Conservation (phyloP, 2,329 filamentous ascomycete genomes). For the Penicillium concentricum region DNA sequence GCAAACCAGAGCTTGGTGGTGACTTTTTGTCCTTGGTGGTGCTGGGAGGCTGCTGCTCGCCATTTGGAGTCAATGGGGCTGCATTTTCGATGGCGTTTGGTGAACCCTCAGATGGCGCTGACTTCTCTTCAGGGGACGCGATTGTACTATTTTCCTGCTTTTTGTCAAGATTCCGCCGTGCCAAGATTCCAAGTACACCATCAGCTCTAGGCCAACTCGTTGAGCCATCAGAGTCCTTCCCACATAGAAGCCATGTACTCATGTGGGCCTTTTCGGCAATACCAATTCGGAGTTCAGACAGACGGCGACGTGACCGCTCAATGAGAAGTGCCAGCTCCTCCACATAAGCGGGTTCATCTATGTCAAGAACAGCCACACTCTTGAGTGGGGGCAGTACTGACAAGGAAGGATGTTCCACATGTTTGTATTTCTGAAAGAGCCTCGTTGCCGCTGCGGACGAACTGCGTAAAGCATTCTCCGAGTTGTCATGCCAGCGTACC, state of each 20-base stretch:
- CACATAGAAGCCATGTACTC: constrained; percentile 26
- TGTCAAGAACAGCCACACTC: constrained; percentile 73
- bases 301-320: constrained; percentile 63
- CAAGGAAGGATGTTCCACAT: constrained; percentile 76
- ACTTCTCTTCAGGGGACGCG: neutral
- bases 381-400: constrained; percentile 73
- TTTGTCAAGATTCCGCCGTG: constrained; percentile 4
- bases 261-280: constrained; percentile 52
- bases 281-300: constrained; percentile 72
- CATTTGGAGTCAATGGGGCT: neutral
- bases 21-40: neutral
- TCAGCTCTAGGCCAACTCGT: constrained; percentile 34
- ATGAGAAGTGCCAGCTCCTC: constrained; percentile 80
- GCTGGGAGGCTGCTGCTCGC: neutral
- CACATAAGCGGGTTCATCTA: constrained; percentile 78
- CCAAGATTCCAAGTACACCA: constrained; percentile 35
- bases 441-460: constrained; percentile 19
- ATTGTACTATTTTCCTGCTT: constrained; percentile 5
- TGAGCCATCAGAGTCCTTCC: constrained; percentile 12
- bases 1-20: neutral
- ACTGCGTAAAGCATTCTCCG: constrained; percentile 40
- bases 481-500: constrained; percentile 81
- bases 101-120: neutral
- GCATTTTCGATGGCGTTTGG: neutral
- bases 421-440: constrained; percentile 53